Base-by-base conservation (phyloP, 2,329 filamentous ascomycete genomes). In the Fusarium redolens region DNA sequence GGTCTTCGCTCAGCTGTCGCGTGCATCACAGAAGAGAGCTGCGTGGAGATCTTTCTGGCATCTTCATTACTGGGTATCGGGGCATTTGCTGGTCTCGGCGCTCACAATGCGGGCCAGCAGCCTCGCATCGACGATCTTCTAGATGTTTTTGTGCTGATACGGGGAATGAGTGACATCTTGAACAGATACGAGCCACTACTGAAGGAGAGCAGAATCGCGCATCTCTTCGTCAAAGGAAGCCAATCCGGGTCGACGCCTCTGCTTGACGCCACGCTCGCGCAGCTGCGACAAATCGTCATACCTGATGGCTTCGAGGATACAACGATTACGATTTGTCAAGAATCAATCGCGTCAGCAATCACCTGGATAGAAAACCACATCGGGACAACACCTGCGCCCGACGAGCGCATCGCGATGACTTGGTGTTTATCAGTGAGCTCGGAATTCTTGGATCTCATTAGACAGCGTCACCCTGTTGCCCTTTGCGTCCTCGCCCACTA, bases 31-130 rank as follows among this genome's bases (percentile, higher is more conserved):
- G 69, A 74, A 2, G 76, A 80, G 2, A 81, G 76, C 45, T 82
- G 78, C 40, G 76, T 81, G n/a, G 75, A 80, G 2, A 73, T 81
- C 6, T 83, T 83, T 58, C 64, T 78, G 5, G 74, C 79, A 1
- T 77, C 81, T 1, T 80, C 79, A 3, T 37, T 83, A 15, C 69
- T 83, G 1, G 69, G 77, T 12, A 77, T 83, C n/a, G 75, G 78
- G 20, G 78, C 78, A 0, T 83, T 79, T 37, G 79, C 80, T 0
- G 66, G 78, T 3, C 68, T 79, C 14, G 65, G 77, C 3, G 48
- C 66, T 10, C 75, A 74, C 3, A 56, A 70, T n/a, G 31, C 58
- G 10, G 55, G 66, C 11, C 73, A 68, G 15, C 59, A 66, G 12
- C 76, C 79, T 12, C 69, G 68, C 2, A 56, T 82, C 4, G 78